A percentile compares a stretch with the other conserved stretches of the same genome.
Conservation (phyloP, 2,329 filamentous ascomycete species). For the Aspergillus awamori region DNA sequence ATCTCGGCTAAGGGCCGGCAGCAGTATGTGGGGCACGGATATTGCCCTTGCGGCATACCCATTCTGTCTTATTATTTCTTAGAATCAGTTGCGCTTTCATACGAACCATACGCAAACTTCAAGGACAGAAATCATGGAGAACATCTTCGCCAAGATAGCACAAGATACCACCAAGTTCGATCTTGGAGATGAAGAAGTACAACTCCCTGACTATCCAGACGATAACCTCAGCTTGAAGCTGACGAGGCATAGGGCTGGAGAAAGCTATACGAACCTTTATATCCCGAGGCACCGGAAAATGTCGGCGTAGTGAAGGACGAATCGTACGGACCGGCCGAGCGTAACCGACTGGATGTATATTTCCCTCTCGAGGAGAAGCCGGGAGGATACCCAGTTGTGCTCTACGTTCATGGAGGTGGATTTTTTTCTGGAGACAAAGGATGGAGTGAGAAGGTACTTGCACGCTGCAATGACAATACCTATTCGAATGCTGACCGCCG, state of each 20-base stretch:
- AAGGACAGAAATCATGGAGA: slow-evolving; percentile 2
- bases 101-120: not conserved
- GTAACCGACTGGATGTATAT: slow-evolving; percentile 9
- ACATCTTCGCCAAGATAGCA: slow-evolving; percentile 2
- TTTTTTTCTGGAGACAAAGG: slow-evolving; percentile 14
- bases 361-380: too few relatives aligned
- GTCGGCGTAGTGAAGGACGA: not conserved
- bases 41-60: not conserved
- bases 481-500: too few relatives aligned
- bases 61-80: not conserved
- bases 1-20: too few relatives aligned
- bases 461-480: too few relatives aligned
- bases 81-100: too few relatives aligned
- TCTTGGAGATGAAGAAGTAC: slow-evolving; percentile 9
- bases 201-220: not conserved
- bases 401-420: slow-evolving; percentile 10
- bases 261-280: slow-evolving; percentile 1
- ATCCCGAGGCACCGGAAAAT: not conserved
- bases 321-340: slow-evolving; percentile 6
- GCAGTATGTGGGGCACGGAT: too few relatives aligned
- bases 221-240: not conserved
- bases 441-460: slow-evolving; percentile 9
- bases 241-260: slow-evolving; percentile 1
- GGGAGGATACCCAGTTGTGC: not conserved
- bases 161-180: slow-evolving; percentile 10